Evolutionary conservation across 2,329 filamentous ascomycete genomes (phyloP).

Genomic region (Colletotrichum zoysiae): DNA sequence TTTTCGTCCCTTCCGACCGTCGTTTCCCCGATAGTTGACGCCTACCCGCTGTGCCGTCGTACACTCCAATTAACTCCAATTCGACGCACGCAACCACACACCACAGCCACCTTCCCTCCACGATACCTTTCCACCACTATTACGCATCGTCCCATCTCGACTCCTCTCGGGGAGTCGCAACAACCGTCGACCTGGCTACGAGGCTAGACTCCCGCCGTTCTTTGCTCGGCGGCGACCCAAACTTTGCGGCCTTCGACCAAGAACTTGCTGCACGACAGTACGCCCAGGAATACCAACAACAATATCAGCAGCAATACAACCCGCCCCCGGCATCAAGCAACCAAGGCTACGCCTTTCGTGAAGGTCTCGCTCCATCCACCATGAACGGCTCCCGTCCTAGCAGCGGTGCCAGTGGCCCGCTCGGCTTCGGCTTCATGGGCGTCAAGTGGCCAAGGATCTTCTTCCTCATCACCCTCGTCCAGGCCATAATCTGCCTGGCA

Average conservation of each 20-base stretch:
- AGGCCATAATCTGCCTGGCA: constrained; percentile 83
- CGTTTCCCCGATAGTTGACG: constrained; percentile 22
- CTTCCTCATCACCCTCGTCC: constrained; percentile 77
- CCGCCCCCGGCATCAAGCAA: constrained; percentile 45
- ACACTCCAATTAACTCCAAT: constrained; percentile 7
- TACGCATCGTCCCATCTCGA: constrained; percentile 42
- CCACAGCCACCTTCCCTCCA: constrained; percentile 19
- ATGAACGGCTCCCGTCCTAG: constrained; percentile 45
- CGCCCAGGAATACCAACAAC: constrained; percentile 44
- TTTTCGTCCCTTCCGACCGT: constrained; percentile 15
- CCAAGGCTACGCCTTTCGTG: constrained; percentile 50
- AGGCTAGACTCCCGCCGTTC: constrained; percentile 57
- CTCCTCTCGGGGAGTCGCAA: constrained; percentile 48
- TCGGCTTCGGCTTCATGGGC: constrained; percentile 77
- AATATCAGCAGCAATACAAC: constrained; percentile 42
- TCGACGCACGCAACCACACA: constrained; percentile 16
- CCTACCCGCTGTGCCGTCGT: constrained; percentile 6
- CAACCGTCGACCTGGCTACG: constrained; percentile 51
- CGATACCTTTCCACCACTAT: constrained; percentile 24
- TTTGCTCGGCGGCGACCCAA: constrained; percentile 55
- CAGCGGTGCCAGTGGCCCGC: constrained; percentile 40
- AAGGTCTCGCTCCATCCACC: constrained; percentile 52
- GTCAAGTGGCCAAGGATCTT: constrained; percentile 92
- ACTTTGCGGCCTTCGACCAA: constrained; percentile 47
- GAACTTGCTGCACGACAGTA: constrained; percentile 46